A percentile compares a stretch with the other conserved stretches of the same genome.
Evolutionary conservation across 768 basidiomycete genomes (phyloP).

Genomic region (Amanita phalloides): DNA sequence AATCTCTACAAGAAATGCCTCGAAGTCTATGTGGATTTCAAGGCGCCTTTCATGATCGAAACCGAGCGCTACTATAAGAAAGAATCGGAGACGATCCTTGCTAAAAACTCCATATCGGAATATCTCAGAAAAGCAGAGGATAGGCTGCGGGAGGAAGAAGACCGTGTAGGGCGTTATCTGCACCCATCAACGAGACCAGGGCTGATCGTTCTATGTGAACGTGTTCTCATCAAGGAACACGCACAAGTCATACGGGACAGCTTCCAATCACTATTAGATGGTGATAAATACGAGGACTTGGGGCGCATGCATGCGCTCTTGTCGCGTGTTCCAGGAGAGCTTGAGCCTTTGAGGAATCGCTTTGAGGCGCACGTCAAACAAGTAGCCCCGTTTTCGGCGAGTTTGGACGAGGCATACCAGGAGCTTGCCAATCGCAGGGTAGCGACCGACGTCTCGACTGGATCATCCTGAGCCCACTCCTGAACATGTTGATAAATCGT

Average conservation of each 20-base stretch:
- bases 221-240: constrained; percentile 88
- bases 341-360: constrained; percentile 86
- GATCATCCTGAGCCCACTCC: constrained; percentile 94
- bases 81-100: constrained; percentile 89
- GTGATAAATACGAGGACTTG: constrained; percentile 91
- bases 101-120: constrained; percentile 87
- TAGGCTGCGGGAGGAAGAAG: constrained; percentile 89
- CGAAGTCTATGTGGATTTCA: constrained; percentile 92
- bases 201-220: constrained; percentile 80
- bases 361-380: constrained; percentile 96
- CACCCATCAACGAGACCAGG: constrained; percentile 85
- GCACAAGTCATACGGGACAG: constrained; percentile 87
- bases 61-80: constrained; percentile 91
- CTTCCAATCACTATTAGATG: constrained; percentile 89
- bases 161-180: constrained; percentile 90
- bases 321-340: constrained; percentile 85
- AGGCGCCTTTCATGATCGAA: constrained; percentile 75
- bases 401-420: constrained; percentile 92
- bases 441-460: constrained; percentile 77
- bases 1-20: constrained; percentile 92
- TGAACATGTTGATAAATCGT: constrained; percentile 83
- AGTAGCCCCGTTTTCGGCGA: constrained; percentile 89
- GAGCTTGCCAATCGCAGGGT: constrained; percentile 94
- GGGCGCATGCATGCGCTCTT: constrained; percentile 94
- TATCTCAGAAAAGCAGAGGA: constrained; percentile 96